Evolutionary conservation across 2,329 filamentous ascomycete species (phyloP), one percentile per base, ranked within the genome.

Genomic region (Capronia epimyces): DNA sequence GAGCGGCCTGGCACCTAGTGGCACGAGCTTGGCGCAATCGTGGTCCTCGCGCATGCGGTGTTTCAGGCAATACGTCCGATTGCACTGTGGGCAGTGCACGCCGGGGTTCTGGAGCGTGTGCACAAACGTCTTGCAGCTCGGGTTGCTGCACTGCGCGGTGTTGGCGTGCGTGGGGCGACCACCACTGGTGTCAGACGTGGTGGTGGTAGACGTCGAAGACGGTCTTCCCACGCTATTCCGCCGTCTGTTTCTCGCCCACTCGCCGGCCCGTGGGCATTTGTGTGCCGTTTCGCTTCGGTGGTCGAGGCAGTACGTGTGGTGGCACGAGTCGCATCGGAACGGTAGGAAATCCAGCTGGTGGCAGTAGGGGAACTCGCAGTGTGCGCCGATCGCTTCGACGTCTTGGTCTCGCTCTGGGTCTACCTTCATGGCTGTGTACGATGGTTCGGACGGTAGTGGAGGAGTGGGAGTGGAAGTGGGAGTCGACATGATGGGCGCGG

Each of bases 311-410:
- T 83, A 98, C 13, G 86, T 91, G 52, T 76, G 76, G 63, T 73
- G 79, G 72, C 93, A 98, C 61, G 87, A 93, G 67, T 94, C 87
- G 73, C 93, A 98, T 65, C 83, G 79, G 70, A 97, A 97, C 3
- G 93, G 93, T 3, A 98, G 81, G 69, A 98, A 97, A 71, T 97
- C 93, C 54, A 97, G 86, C 66, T 93, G 87, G 67, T 90, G 86
- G 76, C 93, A 98, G 76, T 89, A 94, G 59, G 85, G 76, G 71
- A 87, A 84, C 69, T 96, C 83, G 78, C 93, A 98, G 75, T 96
- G 90, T 56, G 81, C 81, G 69, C 93, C 93, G 62, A 97, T 85
- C 20, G 90, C 80, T 63, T 87, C 84, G 42, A 90, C 84, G 70
- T 96, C 90, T 42, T 18, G 34, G 52, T 57, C 51, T n/a, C 20